Base-by-base conservation (phyloP, 1,284 basidiomycete species). In the Austropuccinia psidii region DNA sequence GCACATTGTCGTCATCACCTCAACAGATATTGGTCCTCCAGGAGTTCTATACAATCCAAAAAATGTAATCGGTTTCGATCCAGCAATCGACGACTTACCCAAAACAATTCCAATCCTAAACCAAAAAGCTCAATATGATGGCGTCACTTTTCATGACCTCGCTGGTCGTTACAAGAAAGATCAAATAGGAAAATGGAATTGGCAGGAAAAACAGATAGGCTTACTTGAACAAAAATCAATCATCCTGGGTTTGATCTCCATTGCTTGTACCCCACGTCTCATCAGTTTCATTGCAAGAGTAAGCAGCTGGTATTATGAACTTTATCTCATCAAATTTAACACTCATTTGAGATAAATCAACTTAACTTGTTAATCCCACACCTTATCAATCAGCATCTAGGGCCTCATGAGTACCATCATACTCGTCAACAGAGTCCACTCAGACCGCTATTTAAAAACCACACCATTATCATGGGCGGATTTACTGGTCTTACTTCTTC, bases 1-100 rank as follows among this genome's bases (percentile, higher is more conserved):
- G 33, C 66, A 69, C 35, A 69, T 69, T n/a, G 11, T 69, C 66
- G 47, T 69, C 37, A 33, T 69, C 66, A 69, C 66, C 31, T 11
- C 66, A 15, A 29, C 66, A 6, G 66, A 69, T 57, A 39, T 69
- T 29, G 65, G 65, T 29, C 65, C 65, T 13, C 33, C 65, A 15
- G 43, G 29, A n/a, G 17, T 52, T 21, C 62, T 21, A 6, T 4
- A 17, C 57, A 41, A 39, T 41, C 57, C 57, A 24, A 47, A 29
- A 1, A 61, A 61, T n/a, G 11, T 21, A 21, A n/a, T n/a, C n/a
- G n/a, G n/a, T n/a, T 61, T 61, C 58, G 64, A 66, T 35, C 64
- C 64, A 21, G 11, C 37, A 6, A 37, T 21, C 33, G 65, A 67
- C 7, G 65, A 67, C 27, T 29, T 67, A 13, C 65, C 65, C 13